Conservation (phyloP, 2,329 filamentous ascomycete species). For the Aciculosporium take region DNA sequence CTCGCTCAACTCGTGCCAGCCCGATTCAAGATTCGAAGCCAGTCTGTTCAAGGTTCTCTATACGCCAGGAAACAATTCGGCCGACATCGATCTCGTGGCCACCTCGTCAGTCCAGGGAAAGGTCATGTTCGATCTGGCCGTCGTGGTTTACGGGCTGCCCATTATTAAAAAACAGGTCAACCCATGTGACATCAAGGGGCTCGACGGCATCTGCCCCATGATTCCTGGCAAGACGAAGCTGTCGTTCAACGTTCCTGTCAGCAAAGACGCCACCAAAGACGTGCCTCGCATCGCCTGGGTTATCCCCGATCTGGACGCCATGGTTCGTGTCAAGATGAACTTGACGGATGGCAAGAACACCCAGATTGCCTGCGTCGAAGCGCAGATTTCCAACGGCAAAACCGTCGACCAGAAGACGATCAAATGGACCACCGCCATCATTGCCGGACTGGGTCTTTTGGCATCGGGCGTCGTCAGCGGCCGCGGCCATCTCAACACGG, state of each 20-base stretch:
- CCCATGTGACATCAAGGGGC: constrained; percentile 49
- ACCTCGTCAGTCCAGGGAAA: constrained; percentile 58
- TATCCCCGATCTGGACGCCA: constrained; percentile 80
- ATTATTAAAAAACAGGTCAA: constrained; percentile 50
- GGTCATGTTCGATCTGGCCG: constrained; percentile 46
- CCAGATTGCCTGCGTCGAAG: constrained; percentile 72
- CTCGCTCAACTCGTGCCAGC: constrained; percentile 66
- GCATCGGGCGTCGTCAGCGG: constrained; percentile 80
- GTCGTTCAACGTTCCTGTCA: constrained; percentile 49
- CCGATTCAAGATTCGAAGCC: constrained; percentile 66
- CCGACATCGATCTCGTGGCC: constrained; percentile 58
- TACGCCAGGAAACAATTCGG: constrained; percentile 53
- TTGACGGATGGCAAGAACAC: constrained; percentile 38
- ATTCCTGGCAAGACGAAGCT: constrained; percentile 66
- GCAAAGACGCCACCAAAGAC: constrained; percentile 37
- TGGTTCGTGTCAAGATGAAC: constrained; percentile 68
- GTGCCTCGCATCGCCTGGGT: constrained; percentile 76
- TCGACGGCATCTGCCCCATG: constrained; percentile 79
- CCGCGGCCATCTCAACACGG: constrained; percentile 84
- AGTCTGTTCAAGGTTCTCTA: constrained; percentile 70
- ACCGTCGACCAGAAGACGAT: constrained; percentile 78
- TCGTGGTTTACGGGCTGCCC: constrained; percentile 39
- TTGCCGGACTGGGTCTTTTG: constrained; percentile 68
- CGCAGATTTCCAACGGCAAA: constrained; percentile 75
- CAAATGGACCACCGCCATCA: constrained; percentile 76